Base-by-base conservation (phyloP, 2,329 filamentous ascomycete species). In the Pyrenophora tritici-repentis region DNA sequence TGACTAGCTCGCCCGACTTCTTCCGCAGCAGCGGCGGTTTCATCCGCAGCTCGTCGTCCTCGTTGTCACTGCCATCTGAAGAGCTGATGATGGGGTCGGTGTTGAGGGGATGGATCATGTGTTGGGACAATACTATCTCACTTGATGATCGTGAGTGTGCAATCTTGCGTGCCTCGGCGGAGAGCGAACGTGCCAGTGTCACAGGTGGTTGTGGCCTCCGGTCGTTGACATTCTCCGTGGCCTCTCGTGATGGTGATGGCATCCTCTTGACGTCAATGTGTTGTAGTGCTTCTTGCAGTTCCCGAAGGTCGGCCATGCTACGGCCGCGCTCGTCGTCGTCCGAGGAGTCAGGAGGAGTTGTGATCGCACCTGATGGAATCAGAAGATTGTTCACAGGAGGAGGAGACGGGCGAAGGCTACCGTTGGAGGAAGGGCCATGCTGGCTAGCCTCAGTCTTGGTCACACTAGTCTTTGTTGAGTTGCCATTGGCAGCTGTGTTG, bases 21-120 rank as follows among this genome's bases (percentile, higher is more conserved):
- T 99, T 99, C 66, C 94, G 87, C 9, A 99, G 86, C 86, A 97
- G 95, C 46, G 86, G 86, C n/a, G 92, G 91, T 76, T 94, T 95
- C 64, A 78, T 80, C 57, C 69, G 74, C 54, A 82, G 64, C 48
- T 78, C 87, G 76, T 73, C 85, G 76, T 67, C 72, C 81, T 87
- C 59, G 75, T 83, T 68, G 53, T 84, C 80, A 61, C 79, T 81
- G 38, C 81, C 82, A 31, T 75, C 73, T 9, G 76, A 75, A 36
- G 76, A 78, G 47, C 74, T 73, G 42, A 72, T 69, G 46, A 75
- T 66, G 13, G 75, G 74, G 62, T 81, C 58, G 63, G 78, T 68
- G 68, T 79, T 65, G 62, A 79, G 63, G 54, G 66, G 74, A 61
- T 66, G 75, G 48, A 68, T 56, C 40, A 54, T 59, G 51, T 72